Base-by-base conservation (phyloP, 78 protist species). In the Speleostelium caveatum region DNA sequence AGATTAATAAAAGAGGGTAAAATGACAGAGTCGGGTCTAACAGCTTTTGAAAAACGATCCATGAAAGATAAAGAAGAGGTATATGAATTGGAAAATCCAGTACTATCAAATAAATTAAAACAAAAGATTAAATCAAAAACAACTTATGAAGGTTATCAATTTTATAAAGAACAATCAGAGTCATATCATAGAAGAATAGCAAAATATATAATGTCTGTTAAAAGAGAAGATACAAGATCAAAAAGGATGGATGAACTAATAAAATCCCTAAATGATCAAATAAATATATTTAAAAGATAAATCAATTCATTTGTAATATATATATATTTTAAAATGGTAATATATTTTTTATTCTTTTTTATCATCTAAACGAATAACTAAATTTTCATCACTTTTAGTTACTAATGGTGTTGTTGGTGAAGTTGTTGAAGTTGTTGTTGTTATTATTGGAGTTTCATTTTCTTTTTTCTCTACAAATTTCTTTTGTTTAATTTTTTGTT, bases 41-140 rank as follows among this genome's bases (percentile, higher is more conserved):
- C 4, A 16, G 63, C 4, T 14, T 58, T 58, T 58, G 26, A 58
- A 14, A 58, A 58, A 4, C 7, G 63, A 22, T 8, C 63, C 4
- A 58, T 16, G 6, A 58, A 58, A 22, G 63, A 58, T 58, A 58
- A 58, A 58, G 63, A 58, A 19, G 63, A 58, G 63, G 63, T 58
- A 4, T 58, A 58, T 22, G 10, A 22, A 58, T 4, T 19, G 17
- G 63, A 58, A 17, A 58, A 58, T 16, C 63, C 63, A n/a, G 17
- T 4, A n/a, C 16, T 58, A 8, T 19, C 30, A 19, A 45, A 45
- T 14, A 10, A 45, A 14, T 58, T 58, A 6, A 22, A 14, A 58
- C 26, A 58, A 14, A 4, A n/a, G 17, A 58, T n/a, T n/a, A 58
- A 58, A 58, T 17, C 16, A 8, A 58, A 58, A 58, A 58, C 17